Evolutionary conservation across 345 rosid species (phyloP).

Genomic region (Capsella bursapastoris): DNA sequence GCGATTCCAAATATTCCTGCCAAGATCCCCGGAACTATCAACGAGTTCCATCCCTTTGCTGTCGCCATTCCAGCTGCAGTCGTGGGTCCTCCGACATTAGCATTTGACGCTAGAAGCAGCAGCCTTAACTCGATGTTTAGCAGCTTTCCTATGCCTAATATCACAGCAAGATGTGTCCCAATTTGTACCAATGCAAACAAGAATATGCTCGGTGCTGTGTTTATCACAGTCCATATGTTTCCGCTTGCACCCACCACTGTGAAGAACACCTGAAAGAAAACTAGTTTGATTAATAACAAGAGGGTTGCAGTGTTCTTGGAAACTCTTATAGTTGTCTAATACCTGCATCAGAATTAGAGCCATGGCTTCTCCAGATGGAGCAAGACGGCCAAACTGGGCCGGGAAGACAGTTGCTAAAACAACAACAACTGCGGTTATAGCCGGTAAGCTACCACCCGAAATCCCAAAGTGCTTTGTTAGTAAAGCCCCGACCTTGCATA

Average conservation of each 20-base stretch:
- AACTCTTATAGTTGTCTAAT: constrained; percentile 13
- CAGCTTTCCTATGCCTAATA: constrained; percentile 81
- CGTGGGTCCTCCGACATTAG: constrained; percentile 91
- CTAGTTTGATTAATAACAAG: not conserved
- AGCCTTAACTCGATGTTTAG: constrained; percentile 66
- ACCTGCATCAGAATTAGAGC: constrained; percentile 95
- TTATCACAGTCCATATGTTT: constrained; percentile 77
- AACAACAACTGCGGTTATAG: constrained; percentile 75
- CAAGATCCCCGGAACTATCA: constrained; percentile 72
- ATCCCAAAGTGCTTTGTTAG: constrained; percentile 61
- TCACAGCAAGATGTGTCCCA: constrained; percentile 67
- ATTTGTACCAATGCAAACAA: constrained; percentile 79
- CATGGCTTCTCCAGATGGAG: constrained; percentile 90
- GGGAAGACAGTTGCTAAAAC: constrained; percentile 76
- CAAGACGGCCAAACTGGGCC: constrained; percentile 67
- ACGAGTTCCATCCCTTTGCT: constrained; percentile 78
- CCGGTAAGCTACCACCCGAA: constrained; percentile 79
- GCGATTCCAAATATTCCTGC: constrained; percentile 82
- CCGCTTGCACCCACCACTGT: constrained; percentile 89
- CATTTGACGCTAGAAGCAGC: constrained; percentile 89
- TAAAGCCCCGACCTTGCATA: constrained; percentile 72
- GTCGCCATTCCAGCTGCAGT: constrained; percentile 96
- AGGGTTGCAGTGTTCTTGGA: not conserved
- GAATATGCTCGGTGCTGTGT: constrained; percentile 88
- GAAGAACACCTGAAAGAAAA: constrained; percentile 68